These are phyloP conservation scores for Pichia sporocuriosa DNA, from an alignment of 805 yeast genomes.

Conservation along the genomic window DNA sequence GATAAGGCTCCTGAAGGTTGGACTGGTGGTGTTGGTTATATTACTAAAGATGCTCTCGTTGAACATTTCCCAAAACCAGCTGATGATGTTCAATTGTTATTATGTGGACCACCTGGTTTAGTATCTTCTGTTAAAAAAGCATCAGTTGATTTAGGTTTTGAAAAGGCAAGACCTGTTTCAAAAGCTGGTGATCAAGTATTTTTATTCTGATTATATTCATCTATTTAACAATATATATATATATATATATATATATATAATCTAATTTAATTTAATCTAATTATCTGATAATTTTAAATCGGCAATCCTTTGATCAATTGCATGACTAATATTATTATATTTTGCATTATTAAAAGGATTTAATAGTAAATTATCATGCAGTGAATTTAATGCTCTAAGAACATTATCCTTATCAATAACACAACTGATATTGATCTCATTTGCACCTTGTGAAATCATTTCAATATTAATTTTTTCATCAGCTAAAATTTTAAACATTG, in stretches of 20 bases:
- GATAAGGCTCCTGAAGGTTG: conserved; percentile 68
- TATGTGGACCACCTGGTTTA: conserved; percentile 96
- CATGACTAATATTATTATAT: conserved; percentile 22
- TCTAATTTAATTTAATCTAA: no score
- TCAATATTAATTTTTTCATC: conserved; percentile 89
- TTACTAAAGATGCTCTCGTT: conserved; percentile 67
- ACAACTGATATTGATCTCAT: conserved; percentile 86
- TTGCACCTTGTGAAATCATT: conserved; percentile 98
- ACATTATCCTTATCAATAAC: conserved; percentile 83
- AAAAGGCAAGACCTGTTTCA: conserved; percentile 81
- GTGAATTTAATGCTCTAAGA: conserved; percentile 74
- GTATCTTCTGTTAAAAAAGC: conserved; percentile 76
- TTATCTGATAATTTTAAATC: conserved; percentile 34
- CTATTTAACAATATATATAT: not conserved
- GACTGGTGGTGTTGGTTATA: conserved; percentile 74
- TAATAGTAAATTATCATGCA: conserved; percentile 72
- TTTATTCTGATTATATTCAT: conserved; percentile 60
- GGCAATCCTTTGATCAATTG: conserved; percentile 40
- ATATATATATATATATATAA: not conserved
- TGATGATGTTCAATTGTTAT: conserved; percentile 58
- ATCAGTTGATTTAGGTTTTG: conserved; percentile 65
- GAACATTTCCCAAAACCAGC: conserved; percentile 55
- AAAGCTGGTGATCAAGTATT: conserved; percentile 88
- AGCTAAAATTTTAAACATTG: conserved; percentile 91
- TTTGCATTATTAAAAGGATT: conserved; percentile 26